A percentile compares a stretch with the other conserved stretches of the same genome.
These are phyloP conservation scores for Yarrowia porcina DNA, from an alignment of 805 yeast genomes.

Conservation along the genomic window DNA sequence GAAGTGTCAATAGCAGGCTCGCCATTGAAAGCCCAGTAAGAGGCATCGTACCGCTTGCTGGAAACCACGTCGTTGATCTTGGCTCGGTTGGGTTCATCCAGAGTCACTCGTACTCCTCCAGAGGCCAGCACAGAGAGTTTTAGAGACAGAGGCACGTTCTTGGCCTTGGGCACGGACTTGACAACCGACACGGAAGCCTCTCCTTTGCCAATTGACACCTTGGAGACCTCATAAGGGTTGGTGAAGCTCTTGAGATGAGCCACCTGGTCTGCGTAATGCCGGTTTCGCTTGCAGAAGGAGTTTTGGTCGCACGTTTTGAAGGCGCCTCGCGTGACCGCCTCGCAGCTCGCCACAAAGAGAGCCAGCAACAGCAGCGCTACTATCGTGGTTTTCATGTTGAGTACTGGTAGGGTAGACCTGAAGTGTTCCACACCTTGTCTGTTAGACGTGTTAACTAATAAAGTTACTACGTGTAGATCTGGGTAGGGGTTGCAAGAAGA, in stretches of 20 bases:
- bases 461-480: slow-evolving; percentile 8
- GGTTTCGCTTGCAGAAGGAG: slow-evolving; percentile 80
- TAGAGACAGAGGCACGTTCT: slow-evolving; percentile 47
- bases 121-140: slow-evolving; percentile 53
- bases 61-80: slow-evolving; percentile 38
- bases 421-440: too few relatives aligned
- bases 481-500: background rate
- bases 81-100: slow-evolving; percentile 60
- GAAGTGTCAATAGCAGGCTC: slow-evolving; percentile 30
- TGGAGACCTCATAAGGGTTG: slow-evolving; percentile 43
- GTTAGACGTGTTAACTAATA: background rate
- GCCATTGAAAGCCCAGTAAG: slow-evolving; percentile 55
- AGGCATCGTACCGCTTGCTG: slow-evolving; percentile 54
- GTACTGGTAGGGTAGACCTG: too few relatives aligned
- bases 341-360: background rate
- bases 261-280: slow-evolving; percentile 56
- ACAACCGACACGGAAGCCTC: slow-evolving; percentile 39
- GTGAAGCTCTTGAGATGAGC: slow-evolving; percentile 34
- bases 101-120: slow-evolving; percentile 55
- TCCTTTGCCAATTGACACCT: slow-evolving; percentile 36
- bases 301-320: slow-evolving; percentile 76
- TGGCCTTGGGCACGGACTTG: slow-evolving; percentile 29
- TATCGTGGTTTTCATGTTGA: background rate
- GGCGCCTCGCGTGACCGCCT: slow-evolving; percentile 14
- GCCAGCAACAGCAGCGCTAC: background rate